A percentile compares a stretch with the other conserved stretches of the same genome.
Evolutionary conservation across 2,329 filamentous ascomycete genomes (phyloP).

Genomic region (Fonsecaea monophora): DNA sequence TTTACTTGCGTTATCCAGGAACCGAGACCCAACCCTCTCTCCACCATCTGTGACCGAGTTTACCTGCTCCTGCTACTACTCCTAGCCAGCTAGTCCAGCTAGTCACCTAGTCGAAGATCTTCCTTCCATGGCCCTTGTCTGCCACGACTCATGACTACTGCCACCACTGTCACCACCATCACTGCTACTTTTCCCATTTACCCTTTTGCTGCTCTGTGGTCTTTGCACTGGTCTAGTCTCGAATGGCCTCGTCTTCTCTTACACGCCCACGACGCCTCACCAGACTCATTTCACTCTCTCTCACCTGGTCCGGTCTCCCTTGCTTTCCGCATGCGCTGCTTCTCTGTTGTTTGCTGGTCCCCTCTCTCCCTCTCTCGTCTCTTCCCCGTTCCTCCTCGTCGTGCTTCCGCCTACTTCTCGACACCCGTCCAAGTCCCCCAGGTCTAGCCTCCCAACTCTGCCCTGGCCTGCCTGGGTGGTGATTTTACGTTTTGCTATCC

Average conservation of each 20-base stretch:
- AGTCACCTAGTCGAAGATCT: neutral
- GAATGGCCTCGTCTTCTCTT: slow-evolving; percentile 1
- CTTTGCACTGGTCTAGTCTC: slow-evolving; percentile 4
- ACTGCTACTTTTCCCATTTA: slow-evolving; percentile 1
- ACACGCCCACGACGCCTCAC: neutral
- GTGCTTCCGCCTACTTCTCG: slow-evolving; percentile 18
- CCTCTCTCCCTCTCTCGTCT: slow-evolving; percentile 5
- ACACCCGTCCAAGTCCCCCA: neutral
- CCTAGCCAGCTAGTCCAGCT: too few species aligned
- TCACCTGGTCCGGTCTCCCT: neutral
- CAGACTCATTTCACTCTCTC: neutral
- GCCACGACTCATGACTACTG: too few species aligned
- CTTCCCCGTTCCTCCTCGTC: slow-evolving; percentile 1
- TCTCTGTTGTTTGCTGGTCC: neutral
- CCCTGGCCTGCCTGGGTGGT: slow-evolving; percentile 10
- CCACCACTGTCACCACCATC: neutral
- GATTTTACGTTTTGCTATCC: slow-evolving; percentile 15
- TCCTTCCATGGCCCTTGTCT: neutral
- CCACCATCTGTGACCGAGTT: slow-evolving; percentile 4
- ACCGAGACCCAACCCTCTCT: neutral
- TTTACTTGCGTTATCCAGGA: slow-evolving; percentile 5
- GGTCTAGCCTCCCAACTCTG: slow-evolving; percentile 3
- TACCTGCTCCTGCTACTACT: neutral
- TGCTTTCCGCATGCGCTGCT: neutral
- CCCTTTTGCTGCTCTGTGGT: slow-evolving; percentile 5